These are phyloP conservation scores for Aspergillus viridinutans DNA, from an alignment of 2,329 filamentous ascomycete species.

Conservation along the genomic window DNA sequence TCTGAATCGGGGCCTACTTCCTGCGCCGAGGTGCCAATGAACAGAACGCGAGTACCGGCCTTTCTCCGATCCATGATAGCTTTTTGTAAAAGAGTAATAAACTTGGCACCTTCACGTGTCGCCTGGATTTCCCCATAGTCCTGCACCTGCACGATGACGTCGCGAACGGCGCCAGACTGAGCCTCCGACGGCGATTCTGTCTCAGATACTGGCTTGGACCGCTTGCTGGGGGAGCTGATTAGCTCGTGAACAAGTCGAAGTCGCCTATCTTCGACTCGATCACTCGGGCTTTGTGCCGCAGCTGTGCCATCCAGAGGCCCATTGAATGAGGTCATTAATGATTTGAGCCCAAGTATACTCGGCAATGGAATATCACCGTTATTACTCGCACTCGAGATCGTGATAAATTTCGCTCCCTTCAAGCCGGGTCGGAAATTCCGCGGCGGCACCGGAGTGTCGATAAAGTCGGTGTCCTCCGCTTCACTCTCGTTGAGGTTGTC, in stretches of 20 bases:
- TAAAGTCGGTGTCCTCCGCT: conserved; percentile 41
- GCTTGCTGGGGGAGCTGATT: conserved; percentile 22
- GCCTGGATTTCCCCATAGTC: conserved; percentile 75
- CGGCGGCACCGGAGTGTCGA: conserved; percentile 14
- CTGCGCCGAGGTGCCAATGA: conserved; percentile 71
- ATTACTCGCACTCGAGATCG: conserved; percentile 30
- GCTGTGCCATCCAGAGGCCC: conserved; percentile 21
- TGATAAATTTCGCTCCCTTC: conserved; percentile 27
- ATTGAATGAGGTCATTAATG: conserved; percentile 30
- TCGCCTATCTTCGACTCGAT: conserved; percentile 29
- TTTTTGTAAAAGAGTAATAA: conserved; percentile 67
- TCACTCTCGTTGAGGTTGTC: conserved; percentile 47
- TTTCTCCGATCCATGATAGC: conserved; percentile 69
- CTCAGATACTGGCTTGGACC: conserved; percentile 2
- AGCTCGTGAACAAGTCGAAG: conserved; percentile 33
- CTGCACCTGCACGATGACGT: conserved; percentile 70
- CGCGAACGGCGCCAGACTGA: conserved; percentile 16
- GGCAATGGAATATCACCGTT: conserved; percentile 31
- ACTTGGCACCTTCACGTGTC: conserved; percentile 62
- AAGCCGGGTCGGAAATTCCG: conserved; percentile 18
- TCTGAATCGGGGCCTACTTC: conserved; percentile 39
- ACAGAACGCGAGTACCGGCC: conserved; percentile 66
- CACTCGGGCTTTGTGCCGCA: conserved; percentile 14
- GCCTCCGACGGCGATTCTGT: conserved; percentile 11
- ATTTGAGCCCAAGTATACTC: conserved; percentile 28